Evolutionary conservation across 495 filamentous ascomycete genomes (phyloP), one percentile per base, ranked within the genome.

Genomic region (Penicillium ucsense): DNA sequence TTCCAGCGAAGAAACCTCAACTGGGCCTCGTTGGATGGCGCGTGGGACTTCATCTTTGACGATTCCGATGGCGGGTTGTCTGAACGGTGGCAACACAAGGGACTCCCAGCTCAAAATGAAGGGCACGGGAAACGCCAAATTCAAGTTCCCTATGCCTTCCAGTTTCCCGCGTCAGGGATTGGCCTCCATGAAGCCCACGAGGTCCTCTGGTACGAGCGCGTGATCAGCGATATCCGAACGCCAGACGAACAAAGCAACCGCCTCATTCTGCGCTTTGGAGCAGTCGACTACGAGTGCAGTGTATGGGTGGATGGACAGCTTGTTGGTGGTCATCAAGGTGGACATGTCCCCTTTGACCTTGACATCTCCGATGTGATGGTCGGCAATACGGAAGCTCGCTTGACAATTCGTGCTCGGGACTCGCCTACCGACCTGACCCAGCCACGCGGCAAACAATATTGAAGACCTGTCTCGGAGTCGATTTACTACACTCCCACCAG

Each of bases 21-120:
- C 53, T 82, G 79, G 79, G 49, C 57, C n/a, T 67, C 72, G 9
- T 67, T 82, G 6, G 70, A 82, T 58, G 74, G 76, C 4, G 52
- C 68, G 32, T 82, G 79, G 78, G 56, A 63, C 43, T 73, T 81
- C 52, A 60, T 74, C 48, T 82, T 81, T 51, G 79, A 82, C 60
- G 77, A 81, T 58, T 49, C 63, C 28, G 74, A 81, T 50, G 47
- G 60, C 29, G 77, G 77, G 3, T 62, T 77, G 6, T 47, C 45
- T 30, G 38, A 64, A 20, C 44, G 61, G 31, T 67, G 68, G 61
- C 64, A 56, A 0, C 51, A 54, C 45, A 60, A 46, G 30, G 59
- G 52, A 28, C 37, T 61, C 51, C 59, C 56, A 4, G 45, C 55
- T 36, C 46, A 59, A 35, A 35, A 41, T 5, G 40, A 35, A 28